Evolutionary conservation across 2,329 filamentous ascomycete genomes (phyloP).

Genomic region (Microcyclospora pomicola): DNA sequence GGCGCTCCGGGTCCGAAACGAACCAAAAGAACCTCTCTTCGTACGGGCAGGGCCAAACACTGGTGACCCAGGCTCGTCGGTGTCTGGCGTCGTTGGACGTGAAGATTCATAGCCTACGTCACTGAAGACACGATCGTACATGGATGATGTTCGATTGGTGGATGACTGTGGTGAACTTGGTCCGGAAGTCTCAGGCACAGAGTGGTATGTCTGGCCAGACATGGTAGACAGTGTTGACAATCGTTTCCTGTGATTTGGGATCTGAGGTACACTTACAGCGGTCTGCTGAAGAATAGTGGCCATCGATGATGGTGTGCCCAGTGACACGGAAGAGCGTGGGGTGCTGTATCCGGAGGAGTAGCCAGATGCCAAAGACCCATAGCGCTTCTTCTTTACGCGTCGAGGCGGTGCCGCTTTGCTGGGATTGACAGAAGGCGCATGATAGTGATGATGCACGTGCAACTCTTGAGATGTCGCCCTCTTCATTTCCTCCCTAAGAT

Average conservation of each 20-base stretch:
- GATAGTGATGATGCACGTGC: conserved; percentile 92
- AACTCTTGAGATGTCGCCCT: conserved; percentile 60
- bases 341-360: conserved; percentile 26
- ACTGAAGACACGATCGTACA: conserved; percentile 62
- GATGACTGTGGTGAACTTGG: conserved; percentile 71
- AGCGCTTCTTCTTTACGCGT: conserved; percentile 57
- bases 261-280: conserved; percentile 41
- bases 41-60: conserved; percentile 47
- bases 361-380: conserved; percentile 43
- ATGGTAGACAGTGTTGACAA: conserved; percentile 49
- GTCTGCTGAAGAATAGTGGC: conserved; percentile 50
- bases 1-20: conserved; percentile 14
- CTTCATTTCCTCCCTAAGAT: conserved; percentile 52
- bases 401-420: conserved; percentile 24
- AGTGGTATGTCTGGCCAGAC: conserved; percentile 42
- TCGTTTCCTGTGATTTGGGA: conserved; percentile 33
- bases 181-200: conserved; percentile 53
- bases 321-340: conserved; percentile 27
- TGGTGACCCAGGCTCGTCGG: conserved; percentile 44
- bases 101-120: conserved; percentile 49
- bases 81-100: conserved; percentile 69
- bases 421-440: conserved; percentile 39
- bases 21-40: conserved; percentile 41
- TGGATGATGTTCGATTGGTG: conserved; percentile 50
- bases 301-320: conserved; percentile 32